A percentile compares a stretch with the other conserved stretches of the same genome.
These are phyloP conservation scores for Suillus subaureus DNA, from an alignment of 768 basidiomycete genomes.

Conservation along the genomic window DNA sequence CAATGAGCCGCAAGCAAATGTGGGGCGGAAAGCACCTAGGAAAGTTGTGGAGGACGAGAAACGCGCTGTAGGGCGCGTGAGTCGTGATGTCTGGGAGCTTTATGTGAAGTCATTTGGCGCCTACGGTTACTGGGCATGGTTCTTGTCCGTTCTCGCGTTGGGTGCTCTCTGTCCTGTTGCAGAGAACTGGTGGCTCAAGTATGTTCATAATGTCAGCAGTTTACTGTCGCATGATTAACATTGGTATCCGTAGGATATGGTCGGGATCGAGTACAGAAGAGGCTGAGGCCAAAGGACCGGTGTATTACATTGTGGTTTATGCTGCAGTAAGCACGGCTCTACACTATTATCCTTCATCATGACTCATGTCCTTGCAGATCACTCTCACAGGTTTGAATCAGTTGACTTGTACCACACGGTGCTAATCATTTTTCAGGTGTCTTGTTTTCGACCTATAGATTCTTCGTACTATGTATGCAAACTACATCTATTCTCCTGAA, in stretches of 20 bases:
- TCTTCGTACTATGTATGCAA: slow-evolving; percentile 69
- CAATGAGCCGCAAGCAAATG: slow-evolving; percentile 35
- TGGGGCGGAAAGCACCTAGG: slow-evolving; percentile 59
- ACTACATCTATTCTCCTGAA: neutral
- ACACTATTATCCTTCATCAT: slow-evolving; percentile 24
- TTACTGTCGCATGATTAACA: slow-evolving; percentile 27
- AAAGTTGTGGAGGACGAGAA: slow-evolving; percentile 87
- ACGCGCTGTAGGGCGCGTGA: slow-evolving; percentile 73
- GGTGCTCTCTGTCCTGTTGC: slow-evolving; percentile 66
- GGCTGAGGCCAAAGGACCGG: slow-evolving; percentile 43
- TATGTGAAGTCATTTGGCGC: slow-evolving; percentile 57
- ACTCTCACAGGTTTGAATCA: slow-evolving; percentile 27
- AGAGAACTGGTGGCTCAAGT: slow-evolving; percentile 76
- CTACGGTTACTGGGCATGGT: slow-evolving; percentile 57
- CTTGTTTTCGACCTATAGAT: slow-evolving; percentile 56
- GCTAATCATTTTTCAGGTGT: slow-evolving; percentile 38
- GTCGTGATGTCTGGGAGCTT: slow-evolving; percentile 63
- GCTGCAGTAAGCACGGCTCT: slow-evolving; percentile 47
- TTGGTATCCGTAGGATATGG: slow-evolving; percentile 48
- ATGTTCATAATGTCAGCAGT: slow-evolving; percentile 11
- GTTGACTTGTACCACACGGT: neutral
- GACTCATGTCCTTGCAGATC: slow-evolving; percentile 32
- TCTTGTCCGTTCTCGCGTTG: slow-evolving; percentile 52
- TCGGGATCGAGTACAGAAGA: slow-evolving; percentile 49
- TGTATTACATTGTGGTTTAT: slow-evolving; percentile 60